A percentile compares a stretch with the other conserved stretches of the same genome.
phyloP scores from a whole-genome alignment of 129 eudicot genomes.

The Artemisia annua region DNA sequence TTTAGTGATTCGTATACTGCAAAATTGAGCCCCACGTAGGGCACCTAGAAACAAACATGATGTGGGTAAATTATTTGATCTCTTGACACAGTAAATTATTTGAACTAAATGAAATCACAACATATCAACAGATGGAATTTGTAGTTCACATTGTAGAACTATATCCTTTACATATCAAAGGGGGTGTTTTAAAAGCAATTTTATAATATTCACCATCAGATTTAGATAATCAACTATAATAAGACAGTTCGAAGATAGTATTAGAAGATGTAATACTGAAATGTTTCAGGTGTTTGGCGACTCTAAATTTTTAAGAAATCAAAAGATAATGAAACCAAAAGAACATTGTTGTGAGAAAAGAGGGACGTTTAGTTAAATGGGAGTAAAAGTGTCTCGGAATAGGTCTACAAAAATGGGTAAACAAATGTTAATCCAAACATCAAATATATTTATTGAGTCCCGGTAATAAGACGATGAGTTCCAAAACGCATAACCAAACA shows the following conservation, averaged over 20 bases:
- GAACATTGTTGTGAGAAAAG: neutral
- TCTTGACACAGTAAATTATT: conserved; percentile 11
- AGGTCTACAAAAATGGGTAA: neutral
- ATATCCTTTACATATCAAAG: neutral
- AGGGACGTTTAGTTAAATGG: neutral
- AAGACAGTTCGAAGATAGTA: no score
- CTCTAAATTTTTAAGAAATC: neutral
- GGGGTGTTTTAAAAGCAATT: neutral
- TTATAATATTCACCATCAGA: no score
- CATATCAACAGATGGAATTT: neutral
- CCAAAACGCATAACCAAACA: no score
- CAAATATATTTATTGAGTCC: no score
- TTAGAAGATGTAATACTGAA: neutral
- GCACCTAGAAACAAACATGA: conserved; percentile 57
- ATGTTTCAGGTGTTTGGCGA: neutral
- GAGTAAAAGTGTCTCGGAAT: neutral
- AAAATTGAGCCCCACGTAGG: conserved; percentile 96
- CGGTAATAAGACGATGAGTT: no score
- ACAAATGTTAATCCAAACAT: neutral
- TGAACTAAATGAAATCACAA: neutral
- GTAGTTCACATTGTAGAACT: neutral
- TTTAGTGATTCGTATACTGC: conserved; percentile 91
- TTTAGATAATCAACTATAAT: no score
- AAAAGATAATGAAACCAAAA: neutral
- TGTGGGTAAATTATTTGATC: neutral